Percentiles rank a stretch among this genome's conserved stretches.
phyloP scores from a whole-genome alignment of 371 early-diverging fungal species.

The Rhizopus microsporus region DNA sequence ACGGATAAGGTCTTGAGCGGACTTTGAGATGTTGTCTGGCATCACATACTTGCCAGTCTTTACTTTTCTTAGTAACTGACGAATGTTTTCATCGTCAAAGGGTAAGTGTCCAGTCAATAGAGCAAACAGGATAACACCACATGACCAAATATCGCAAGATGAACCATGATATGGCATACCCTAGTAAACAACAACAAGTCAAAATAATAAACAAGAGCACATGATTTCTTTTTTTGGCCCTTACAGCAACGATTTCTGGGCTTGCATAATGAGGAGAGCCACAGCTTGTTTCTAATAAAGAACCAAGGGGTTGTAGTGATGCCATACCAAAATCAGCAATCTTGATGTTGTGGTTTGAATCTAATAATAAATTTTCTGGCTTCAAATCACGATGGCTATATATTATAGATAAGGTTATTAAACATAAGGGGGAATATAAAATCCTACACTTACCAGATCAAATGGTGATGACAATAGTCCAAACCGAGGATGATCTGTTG shows the following conservation, averaged over 20 bases:
- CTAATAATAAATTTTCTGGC: slow-evolving; percentile 92
- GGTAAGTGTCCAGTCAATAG: slow-evolving; percentile 79
- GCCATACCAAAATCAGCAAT: slow-evolving; percentile 91
- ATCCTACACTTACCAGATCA: slow-evolving; percentile 40
- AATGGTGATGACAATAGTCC: slow-evolving; percentile 85
- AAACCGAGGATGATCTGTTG: slow-evolving; percentile 95
- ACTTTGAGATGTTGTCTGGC: slow-evolving; percentile 67
- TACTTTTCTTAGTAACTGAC: slow-evolving; percentile 74
- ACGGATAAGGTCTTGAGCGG: slow-evolving; percentile 64
- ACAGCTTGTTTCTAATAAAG: slow-evolving; percentile 82
- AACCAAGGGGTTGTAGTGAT: slow-evolving; percentile 69
- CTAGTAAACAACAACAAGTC: slow-evolving; percentile 78
- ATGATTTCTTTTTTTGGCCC: background rate
- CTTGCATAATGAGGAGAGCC: slow-evolving; percentile 93
- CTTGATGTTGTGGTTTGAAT: slow-evolving; percentile 77
- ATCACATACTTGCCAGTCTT: slow-evolving; percentile 54
- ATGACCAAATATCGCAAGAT: slow-evolving; percentile 78
- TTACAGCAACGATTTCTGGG: slow-evolving; percentile 87
- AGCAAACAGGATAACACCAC: slow-evolving; percentile 79
- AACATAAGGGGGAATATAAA: background rate
- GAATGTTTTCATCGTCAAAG: slow-evolving; percentile 80
- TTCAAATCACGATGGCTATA: slow-evolving; percentile 95
- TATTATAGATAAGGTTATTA: background rate
- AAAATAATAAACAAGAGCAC: slow-evolving; percentile 59
- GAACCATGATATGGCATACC: slow-evolving; percentile 76